Evolutionary conservation across 192 early-diverging fungal genomes (phyloP).

Genomic region (Oehlia diaphana): DNA sequence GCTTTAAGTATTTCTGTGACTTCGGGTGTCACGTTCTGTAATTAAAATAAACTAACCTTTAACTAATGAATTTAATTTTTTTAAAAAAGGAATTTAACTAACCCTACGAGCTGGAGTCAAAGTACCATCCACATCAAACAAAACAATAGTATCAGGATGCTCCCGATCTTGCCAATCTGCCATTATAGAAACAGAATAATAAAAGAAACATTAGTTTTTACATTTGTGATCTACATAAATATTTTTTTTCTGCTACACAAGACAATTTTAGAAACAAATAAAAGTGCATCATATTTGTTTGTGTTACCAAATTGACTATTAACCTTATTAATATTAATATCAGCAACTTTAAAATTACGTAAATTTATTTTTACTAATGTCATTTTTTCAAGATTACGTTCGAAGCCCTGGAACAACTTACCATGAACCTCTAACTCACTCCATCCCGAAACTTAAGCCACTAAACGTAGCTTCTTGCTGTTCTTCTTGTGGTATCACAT

Average conservation of each 20-base stretch:
- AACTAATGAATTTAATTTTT: background rate
- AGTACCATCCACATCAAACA: constrained; percentile 98
- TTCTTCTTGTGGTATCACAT: constrained; percentile 40
- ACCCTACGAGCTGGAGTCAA: constrained; percentile 93
- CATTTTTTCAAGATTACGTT: too few species aligned
- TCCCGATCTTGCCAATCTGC: constrained; percentile 47
- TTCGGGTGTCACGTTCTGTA: constrained; percentile 71
- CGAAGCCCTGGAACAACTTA: constrained; percentile 18
- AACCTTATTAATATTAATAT: too few species aligned
- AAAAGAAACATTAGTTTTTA: too few species aligned
- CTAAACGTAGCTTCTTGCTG: constrained; percentile 29
- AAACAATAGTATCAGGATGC: constrained; percentile 78
- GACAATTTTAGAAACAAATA: too few species aligned
- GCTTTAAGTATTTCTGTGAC: constrained; percentile 75
- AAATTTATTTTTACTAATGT: too few species aligned
- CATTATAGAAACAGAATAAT: background rate
- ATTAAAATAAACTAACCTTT: background rate
- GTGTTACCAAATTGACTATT: too few species aligned
- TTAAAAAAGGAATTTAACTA: constrained; percentile 25
- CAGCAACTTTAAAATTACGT: too few species aligned
- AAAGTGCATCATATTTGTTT: too few species aligned
- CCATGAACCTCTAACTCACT: constrained; percentile 14
- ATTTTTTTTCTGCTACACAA: too few species aligned
- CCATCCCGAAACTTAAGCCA: constrained; percentile 12
- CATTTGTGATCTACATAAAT: too few species aligned